A percentile compares a stretch with the other conserved stretches of the same genome.
Evolutionary conservation across 2,329 filamentous ascomycete species (phyloP).

Genomic region (Pseudovirgaria hyperparasitica): DNA sequence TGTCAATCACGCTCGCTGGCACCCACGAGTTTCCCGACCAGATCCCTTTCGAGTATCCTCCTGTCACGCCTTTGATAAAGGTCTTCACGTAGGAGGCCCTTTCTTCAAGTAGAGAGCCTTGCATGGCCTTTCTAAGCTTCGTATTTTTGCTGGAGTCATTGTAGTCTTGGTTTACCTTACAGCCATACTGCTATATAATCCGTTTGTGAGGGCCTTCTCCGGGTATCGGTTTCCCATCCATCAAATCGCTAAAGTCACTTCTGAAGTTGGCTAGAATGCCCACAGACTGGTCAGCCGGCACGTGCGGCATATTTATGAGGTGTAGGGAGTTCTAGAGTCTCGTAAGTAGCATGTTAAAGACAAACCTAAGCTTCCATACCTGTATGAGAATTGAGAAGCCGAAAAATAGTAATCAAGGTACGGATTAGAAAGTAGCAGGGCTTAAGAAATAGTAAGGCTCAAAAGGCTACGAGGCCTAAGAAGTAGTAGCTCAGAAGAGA

Average conservation of each 20-base stretch:
- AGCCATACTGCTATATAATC: neutral
- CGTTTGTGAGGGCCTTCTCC: neutral
- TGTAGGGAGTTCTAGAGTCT: no score
- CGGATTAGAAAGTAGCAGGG: no score
- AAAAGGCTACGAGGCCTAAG: no score
- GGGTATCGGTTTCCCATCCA: constrained; percentile 1
- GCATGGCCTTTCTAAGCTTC: constrained; percentile 1
- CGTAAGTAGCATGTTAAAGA: no score
- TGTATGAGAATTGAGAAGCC: no score
- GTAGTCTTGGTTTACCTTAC: constrained; percentile 2
- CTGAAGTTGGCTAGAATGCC: constrained; percentile 2
- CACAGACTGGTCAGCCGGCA: no score
- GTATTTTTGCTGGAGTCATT: neutral
- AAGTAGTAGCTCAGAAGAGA: no score
- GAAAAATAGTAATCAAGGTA: no score
- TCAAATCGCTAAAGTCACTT: neutral
- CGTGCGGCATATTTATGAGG: no score
- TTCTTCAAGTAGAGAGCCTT: neutral
- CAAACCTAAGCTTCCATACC: no score
- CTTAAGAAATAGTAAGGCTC: no score
- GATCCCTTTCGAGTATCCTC: neutral
- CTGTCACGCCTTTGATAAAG: constrained; percentile 2
- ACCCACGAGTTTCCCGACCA: constrained; percentile 1
- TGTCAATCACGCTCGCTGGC: neutral
- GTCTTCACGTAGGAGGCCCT: neutral